Percentiles rank a stretch among this genome's conserved stretches.
Evolutionary conservation across 768 basidiomycete genomes (phyloP).

Genomic region (Pleurotus tuoliensis): DNA sequence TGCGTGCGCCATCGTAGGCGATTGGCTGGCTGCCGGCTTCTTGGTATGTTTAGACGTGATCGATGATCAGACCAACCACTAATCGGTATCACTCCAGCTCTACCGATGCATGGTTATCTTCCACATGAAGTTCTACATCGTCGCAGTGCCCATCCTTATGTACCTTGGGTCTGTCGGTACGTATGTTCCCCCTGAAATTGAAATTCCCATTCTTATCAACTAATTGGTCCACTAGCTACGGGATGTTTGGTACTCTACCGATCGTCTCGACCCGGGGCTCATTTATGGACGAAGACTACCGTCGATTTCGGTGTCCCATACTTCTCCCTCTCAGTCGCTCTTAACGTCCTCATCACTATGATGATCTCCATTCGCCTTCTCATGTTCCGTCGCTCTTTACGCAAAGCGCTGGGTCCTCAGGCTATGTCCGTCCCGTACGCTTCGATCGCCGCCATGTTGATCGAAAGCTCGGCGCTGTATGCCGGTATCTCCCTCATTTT

Average conservation of each 20-base stretch:
- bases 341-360: constrained; percentile 33
- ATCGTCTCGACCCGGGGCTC: constrained; percentile 9
- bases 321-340: constrained; percentile 29
- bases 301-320: constrained; percentile 32
- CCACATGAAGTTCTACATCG: constrained; percentile 10
- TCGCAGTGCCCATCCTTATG: constrained; percentile 10
- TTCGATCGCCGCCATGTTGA: constrained; percentile 28
- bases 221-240: neutral
- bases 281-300: constrained; percentile 10
- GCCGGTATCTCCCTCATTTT: constrained; percentile 27
- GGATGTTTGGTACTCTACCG: constrained; percentile 8
- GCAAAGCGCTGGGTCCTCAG: constrained; percentile 17
- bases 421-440: constrained; percentile 24
- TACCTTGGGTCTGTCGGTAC: constrained; percentile 10
- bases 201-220: no score
- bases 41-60: neutral
- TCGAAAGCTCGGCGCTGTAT: constrained; percentile 36
- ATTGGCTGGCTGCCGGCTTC: constrained; percentile 13
- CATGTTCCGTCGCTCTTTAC: constrained; percentile 18
- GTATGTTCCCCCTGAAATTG: neutral
- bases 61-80: neutral
- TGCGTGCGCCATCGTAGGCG: constrained; percentile 7
- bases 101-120: constrained; percentile 12
- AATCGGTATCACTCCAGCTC: neutral
- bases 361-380: constrained; percentile 34